Base-by-base conservation (phyloP, 1,284 basidiomycete genomes). In the Leccinum cinnamomeum region DNA sequence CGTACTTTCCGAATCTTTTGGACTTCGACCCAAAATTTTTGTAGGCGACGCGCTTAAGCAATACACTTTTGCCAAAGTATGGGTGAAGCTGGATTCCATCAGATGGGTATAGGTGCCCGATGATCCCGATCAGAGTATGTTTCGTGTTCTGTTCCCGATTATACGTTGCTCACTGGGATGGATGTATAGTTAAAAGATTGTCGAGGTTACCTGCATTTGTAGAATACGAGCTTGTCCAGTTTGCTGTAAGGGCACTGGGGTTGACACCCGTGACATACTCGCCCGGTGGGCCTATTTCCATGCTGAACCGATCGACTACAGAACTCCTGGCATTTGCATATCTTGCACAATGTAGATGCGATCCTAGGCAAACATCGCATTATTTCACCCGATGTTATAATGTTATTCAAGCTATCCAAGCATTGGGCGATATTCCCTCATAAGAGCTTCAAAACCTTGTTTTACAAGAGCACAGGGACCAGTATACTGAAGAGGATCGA, bases 261-360 rank as follows among this genome's bases (percentile, higher is more conserved):
- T 72, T 90, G 70, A 91, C 89, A 8, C 78, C 81, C 7, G 83
- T 79, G 57, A 84, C 86, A 7, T 90, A 85, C 68, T 84, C 88
- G 10, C 75, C 82, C 51, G 86, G 90, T 90, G 68, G 62, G 78
- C 59, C n/a, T 62, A 35, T 58, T 39, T 56, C 12, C 5, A 14
- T 35, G 46, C 56, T 62, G 58, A 62, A 39, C 64, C 30, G 33
- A 61, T 50, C 48, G 2, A 28, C 41, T 59, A 35, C 64, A 92
- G 91, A 89, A 28, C 76, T 90, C 7, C 79, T 93, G 56, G 78
- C 78, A n/a, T 92, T 90, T 70, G 89, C 85, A 0, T 93, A 92
- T 69, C 76, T 87, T 59, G 86, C 89, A 0, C 90, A 92, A 73
- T 89, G 86, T 69, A 88, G 90, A 62, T 93, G 91, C 72, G 85